Base-by-base conservation (phyloP, 2,329 filamentous ascomycete genomes). In the Colletotrichum liriopes region DNA sequence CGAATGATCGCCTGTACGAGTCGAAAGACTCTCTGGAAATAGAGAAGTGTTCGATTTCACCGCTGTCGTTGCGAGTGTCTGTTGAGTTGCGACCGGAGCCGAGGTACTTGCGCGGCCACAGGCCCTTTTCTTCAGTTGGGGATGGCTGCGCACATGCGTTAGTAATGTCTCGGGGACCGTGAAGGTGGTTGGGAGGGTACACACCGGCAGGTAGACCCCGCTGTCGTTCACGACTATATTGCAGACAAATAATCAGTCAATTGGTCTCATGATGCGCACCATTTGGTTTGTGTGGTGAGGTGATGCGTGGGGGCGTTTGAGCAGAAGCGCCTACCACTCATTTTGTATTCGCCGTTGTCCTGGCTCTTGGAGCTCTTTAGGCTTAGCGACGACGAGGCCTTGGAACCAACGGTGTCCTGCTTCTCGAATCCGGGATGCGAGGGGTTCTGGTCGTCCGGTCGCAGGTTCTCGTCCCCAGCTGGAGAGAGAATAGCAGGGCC, bases 21-120 rank as follows among this genome's bases (percentile, higher is more conserved):
- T 98, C 96, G 79, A 98, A 98, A 2, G 95, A 98, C 84, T 98
- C 96, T 78, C 96, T 90, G 47, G 95, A 98, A 81, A 98, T 98
- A 74, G 93, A 94, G 81, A 98, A 98, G 18, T 93, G 95, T 80
- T 98, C 96, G 77, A 95, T 95, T 74, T 97, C 94, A 77, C 92
- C 91, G 77, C 93, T 90, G 79, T 88, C 91, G 66, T 79, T 83
- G 67, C 84, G 83, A 41, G 85, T 88, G 75, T 90, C 87, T 75
- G 84, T 86, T 6, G 90, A 91, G 54, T 84, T 84, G 67, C 88
- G 85, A 12, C 88, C 87, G 16, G 83, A 79, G 43, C 63, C 49
- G 68, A 90, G 82, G 73, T 87, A 86, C 74, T 86, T 84, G 76
- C 86, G 86, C 35, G 87, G 87, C 95, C 95, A 98, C 77, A 94